A percentile compares a stretch with the other conserved stretches of the same genome.
Evolutionary conservation across 495 filamentous ascomycete species (phyloP).

Genomic region (Trypethelium eluteriae): DNA sequence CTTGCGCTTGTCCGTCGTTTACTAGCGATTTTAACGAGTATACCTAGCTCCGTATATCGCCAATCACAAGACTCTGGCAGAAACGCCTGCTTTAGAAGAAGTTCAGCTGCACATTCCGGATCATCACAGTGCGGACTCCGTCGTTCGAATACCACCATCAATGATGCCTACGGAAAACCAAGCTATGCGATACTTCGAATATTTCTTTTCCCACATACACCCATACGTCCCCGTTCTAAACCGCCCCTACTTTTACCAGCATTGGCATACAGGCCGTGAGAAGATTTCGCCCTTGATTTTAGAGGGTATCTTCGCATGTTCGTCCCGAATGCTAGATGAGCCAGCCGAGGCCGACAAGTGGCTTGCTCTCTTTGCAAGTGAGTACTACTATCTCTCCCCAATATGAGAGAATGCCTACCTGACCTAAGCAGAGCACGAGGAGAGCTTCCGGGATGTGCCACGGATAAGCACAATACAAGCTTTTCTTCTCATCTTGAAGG

Average conservation of each 20-base stretch:
- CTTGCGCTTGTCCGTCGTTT: not conserved
- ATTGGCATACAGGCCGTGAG: slow-evolving; percentile 80
- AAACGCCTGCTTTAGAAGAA: slow-evolving; percentile 72
- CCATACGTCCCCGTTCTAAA: slow-evolving; percentile 95
- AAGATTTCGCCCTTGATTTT: slow-evolving; percentile 87
- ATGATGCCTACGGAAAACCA: slow-evolving; percentile 88
- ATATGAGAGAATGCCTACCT: slow-evolving; percentile 29
- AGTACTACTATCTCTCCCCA: slow-evolving; percentile 31
- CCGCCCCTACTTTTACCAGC: slow-evolving; percentile 73
- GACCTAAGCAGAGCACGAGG: slow-evolving; percentile 64
- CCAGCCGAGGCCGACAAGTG: slow-evolving; percentile 82
- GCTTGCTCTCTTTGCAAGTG: slow-evolving; percentile 87
- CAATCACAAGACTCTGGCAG: slow-evolving; percentile 54
- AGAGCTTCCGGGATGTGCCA: slow-evolving; percentile 93
- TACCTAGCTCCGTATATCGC: slow-evolving; percentile 71
- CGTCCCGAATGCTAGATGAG: slow-evolving; percentile 73
- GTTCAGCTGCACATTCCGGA: slow-evolving; percentile 56
- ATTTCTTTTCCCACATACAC: slow-evolving; percentile 88
- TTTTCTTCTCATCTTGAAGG: slow-evolving; percentile 79
- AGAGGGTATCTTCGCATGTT: slow-evolving; percentile 93
- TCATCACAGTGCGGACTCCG: slow-evolving; percentile 57
- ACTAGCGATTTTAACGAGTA: slow-evolving; percentile 25
- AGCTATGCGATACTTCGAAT: slow-evolving; percentile 77
- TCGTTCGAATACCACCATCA: slow-evolving; percentile 83
- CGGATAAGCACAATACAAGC: slow-evolving; percentile 91